phyloP scores from a whole-genome alignment of 1,139 yeast species.

The Casaregolazyma suthepensis region DNA sequence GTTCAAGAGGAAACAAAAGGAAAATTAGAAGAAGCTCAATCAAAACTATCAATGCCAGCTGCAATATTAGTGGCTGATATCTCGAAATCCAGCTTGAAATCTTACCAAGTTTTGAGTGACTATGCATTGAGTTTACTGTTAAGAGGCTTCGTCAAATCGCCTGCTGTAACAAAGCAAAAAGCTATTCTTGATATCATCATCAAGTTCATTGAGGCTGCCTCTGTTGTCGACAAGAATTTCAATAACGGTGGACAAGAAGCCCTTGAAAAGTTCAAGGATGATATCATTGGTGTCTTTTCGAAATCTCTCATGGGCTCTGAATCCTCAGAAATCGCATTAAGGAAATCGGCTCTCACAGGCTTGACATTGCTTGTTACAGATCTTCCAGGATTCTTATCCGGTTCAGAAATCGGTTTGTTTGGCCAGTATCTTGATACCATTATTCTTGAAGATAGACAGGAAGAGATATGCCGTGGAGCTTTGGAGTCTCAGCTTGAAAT shows the following conservation, averaged over 20 bases:
- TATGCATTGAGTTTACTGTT: constrained; percentile 37
- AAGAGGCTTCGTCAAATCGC: constrained; percentile 19
- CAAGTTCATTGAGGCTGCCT: constrained; percentile 36
- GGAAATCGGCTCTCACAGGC: constrained; percentile 61
- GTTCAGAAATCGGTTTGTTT: constrained; percentile 54
- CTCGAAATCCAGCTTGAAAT: constrained; percentile 39
- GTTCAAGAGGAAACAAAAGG: constrained; percentile 53
- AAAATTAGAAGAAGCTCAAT: constrained; percentile 44
- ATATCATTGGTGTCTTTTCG: constrained; percentile 56
- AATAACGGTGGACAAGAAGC: not conserved
- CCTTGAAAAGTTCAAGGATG: constrained; percentile 47
- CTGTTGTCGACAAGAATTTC: constrained; percentile 12
- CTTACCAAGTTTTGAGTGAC: constrained; percentile 44
- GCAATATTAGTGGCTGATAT: constrained; percentile 43
- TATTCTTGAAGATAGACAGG: constrained; percentile 42
- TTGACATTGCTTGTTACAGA: constrained; percentile 28
- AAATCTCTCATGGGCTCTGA: constrained; percentile 64
- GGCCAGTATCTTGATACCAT: constrained; percentile 64
- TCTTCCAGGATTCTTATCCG: constrained; percentile 38
- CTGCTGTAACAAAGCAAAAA: constrained; percentile 53
- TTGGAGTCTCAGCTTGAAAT: constrained; percentile 51
- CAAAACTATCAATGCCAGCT: constrained; percentile 40
- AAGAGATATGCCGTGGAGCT: constrained; percentile 34
- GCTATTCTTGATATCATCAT: constrained; percentile 47
- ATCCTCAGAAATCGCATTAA: constrained; percentile 57